Evolutionary conservation across 208 protist genomes (phyloP), one percentile per base, ranked within the genome.

Genomic region (Trypanosoma congolense): DNA sequence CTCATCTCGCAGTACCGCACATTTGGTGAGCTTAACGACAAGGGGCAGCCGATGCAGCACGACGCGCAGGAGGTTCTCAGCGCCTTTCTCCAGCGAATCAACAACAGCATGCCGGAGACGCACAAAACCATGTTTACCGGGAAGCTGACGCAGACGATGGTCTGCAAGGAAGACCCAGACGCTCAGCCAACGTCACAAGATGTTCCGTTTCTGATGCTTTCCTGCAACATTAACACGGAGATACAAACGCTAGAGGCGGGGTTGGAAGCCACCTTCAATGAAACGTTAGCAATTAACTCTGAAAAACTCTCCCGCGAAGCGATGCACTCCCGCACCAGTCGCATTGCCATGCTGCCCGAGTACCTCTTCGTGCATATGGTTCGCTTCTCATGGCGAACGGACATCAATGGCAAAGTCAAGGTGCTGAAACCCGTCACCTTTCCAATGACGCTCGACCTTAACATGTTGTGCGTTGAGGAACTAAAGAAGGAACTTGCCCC

Each of bases 341-440:
- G 64, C 19, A 65, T 97, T 2, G 49, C 29, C 26, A 48, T 56
- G 46, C 56, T 95, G 18, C 92, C 92, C 21, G 70, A 83, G 53
- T 95, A 94, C 56, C 41, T 97, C 21, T 70, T 89, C 45, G 76
- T 97, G 10, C 85, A 97, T 50, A 72, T 97, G 52, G 83, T 89
- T 24, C 83, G 92, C 47, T 97, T 97, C 56, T 88, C 74, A 18
- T 97, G 88, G 87, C 75, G 74, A 24, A 52, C 45, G 21, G 87
- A 95, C 64, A 81, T 86, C 25, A 58, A 84, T 41, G 86, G 80
- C 26, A 89, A 91, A 64, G 81, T 83, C 12, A 95, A 95, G 62
- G 90, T 93, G 18, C 65, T 95, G 12, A 84, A 87, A 62, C 78
- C 76, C n/a, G 75, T 95, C 45, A 69, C 68, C 10, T 93, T 95